A percentile compares a stretch with the other conserved stretches of the same genome.
Conservation (phyloP, 1,139 yeast species). For the Magnusiomyces magnusii region DNA sequence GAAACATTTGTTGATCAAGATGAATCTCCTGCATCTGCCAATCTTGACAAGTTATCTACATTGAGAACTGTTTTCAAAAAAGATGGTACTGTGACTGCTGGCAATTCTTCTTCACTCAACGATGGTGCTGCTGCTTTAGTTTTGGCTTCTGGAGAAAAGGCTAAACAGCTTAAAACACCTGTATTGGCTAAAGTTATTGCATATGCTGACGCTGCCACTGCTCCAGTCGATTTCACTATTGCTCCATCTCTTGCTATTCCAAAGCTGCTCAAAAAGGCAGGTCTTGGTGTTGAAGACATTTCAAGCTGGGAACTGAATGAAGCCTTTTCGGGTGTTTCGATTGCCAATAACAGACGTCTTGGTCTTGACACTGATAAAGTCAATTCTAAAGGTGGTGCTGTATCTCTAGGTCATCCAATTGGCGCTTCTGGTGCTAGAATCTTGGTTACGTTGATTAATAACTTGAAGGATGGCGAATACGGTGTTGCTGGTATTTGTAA, state of each 20-base stretch:
- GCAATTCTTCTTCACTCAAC: constrained; percentile 85
- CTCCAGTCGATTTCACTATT: constrained; percentile 86
- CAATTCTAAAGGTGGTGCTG: constrained; percentile 94
- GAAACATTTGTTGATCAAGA: constrained; percentile 44
- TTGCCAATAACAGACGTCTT: constrained; percentile 70
- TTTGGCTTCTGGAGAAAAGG: constrained; percentile 68
- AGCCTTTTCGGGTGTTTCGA: constrained; percentile 88
- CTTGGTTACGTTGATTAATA: constrained; percentile 68
- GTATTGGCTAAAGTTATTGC: constrained; percentile 66
- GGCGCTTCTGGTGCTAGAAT: constrained; percentile 95
- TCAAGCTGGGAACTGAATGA: constrained; percentile 83
- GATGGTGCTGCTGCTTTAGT: constrained; percentile 94
- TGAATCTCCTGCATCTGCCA: constrained; percentile 59
- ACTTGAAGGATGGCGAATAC: constrained; percentile 71
- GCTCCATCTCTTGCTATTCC: constrained; percentile 92
- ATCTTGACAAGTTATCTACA: constrained; percentile 57
- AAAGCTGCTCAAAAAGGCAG: constrained; percentile 62
- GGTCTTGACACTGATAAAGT: constrained; percentile 60
- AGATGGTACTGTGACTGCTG: constrained; percentile 91
- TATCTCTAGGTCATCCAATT: constrained; percentile 90
- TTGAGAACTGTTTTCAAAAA: constrained; percentile 86
- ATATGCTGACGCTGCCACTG: constrained; percentile 94
- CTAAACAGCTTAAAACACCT: constrained; percentile 57
- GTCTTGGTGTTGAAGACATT: constrained; percentile 39
- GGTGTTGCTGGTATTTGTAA: constrained; percentile 95